A percentile compares a stretch with the other conserved stretches of the same genome.
Evolutionary conservation across 1,284 basidiomycete species (phyloP).

Genomic region (Papiliotrema terrestris): DNA sequence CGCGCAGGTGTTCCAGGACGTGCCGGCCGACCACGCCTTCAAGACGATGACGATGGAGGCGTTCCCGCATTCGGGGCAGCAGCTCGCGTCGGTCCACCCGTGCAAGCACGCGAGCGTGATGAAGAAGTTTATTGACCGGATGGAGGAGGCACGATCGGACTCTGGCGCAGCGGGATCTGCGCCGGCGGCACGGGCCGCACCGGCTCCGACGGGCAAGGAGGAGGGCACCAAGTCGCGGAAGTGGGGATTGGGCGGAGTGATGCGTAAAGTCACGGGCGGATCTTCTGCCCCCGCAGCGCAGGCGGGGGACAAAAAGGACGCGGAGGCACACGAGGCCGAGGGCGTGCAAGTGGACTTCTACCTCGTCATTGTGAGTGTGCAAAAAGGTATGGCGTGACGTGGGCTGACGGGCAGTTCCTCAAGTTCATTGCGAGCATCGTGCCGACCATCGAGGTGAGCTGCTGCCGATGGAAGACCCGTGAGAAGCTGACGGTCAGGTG

Average conservation of each 20-base stretch:
- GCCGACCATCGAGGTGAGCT: slow-evolving; percentile 74
- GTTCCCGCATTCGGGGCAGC: slow-evolving; percentile 83
- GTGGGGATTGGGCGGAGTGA: slow-evolving; percentile 68
- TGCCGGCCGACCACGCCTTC: slow-evolving; percentile 93
- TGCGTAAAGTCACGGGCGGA: slow-evolving; percentile 66
- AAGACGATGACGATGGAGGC: slow-evolving; percentile 99
- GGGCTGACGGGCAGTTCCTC: slow-evolving; percentile 59
- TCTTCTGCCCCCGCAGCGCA: slow-evolving; percentile 21
- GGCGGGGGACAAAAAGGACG: slow-evolving; percentile 30
- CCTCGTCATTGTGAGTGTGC: slow-evolving; percentile 64
- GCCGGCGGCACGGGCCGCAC: no score
- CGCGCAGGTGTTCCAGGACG: slow-evolving; percentile 92
- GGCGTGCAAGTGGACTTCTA: slow-evolving; percentile 94
- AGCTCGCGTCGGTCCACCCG: slow-evolving; percentile 91
- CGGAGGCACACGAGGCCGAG: slow-evolving; percentile 63
- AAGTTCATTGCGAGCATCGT: slow-evolving; percentile 79
- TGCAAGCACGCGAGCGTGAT: slow-evolving; percentile 99
- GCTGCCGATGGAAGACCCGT: no score
- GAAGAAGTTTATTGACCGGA: slow-evolving; percentile 99
- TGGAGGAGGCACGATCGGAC: slow-evolving; percentile 73
- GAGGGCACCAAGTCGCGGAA: slow-evolving; percentile 64
- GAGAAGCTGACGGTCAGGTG: no score
- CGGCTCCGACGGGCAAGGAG: neutral
- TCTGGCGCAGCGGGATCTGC: slow-evolving; percentile 15
- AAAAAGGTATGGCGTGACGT: slow-evolving; percentile 1